Evolutionary conservation across 257 asterid species (phyloP), one percentile per base, ranked within the genome.

Genomic region (Fraxinus quadrangulata): DNA sequence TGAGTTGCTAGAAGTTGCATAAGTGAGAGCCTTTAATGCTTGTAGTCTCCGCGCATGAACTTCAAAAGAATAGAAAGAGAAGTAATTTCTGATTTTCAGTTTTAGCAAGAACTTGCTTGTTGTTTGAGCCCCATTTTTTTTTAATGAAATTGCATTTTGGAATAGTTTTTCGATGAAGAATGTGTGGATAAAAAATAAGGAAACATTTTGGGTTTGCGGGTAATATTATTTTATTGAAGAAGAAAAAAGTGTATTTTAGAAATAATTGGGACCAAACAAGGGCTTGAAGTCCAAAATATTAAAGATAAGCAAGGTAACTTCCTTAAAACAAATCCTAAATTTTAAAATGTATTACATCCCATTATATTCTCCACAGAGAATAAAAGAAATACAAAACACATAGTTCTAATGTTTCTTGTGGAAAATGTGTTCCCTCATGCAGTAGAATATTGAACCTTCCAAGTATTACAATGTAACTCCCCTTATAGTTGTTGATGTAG

Each of bases 11-110:
- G 97, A 88, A 79, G 99, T 98, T 79, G 96, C 97, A 82, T 96
- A 88, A 26, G 99, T 90, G 68, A 96, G 96, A 86, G 99, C 98
- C 94, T 96, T 96, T 72, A 96, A 76, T 0, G 99, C 99, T 88
- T 96, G 99, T 72, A 96, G 91, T 85, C 98, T 92, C 81, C 99
- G 88, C 51, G 99, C 86, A 87, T 96, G 99, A 91, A 96, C 99
- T 96, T 86, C 85, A 90, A 78, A 78, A 81, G 63, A 80, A 11
- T 42, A 75, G 83, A 83, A 83, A 71, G 76, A 81, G 47, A 72
- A 80, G 73, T 24, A 78, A 82, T 73, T 76, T 65, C 14, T 42
- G 76, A 75, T 70, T 75, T 26, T 67, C 76, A 67, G 71, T 47
- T 78, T 75, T 76, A 63, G 72, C 47, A 23, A 82, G 45, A 77